Base-by-base conservation (phyloP, 2,329 filamentous ascomycete genomes). In the Stromatinia cepivora region DNA sequence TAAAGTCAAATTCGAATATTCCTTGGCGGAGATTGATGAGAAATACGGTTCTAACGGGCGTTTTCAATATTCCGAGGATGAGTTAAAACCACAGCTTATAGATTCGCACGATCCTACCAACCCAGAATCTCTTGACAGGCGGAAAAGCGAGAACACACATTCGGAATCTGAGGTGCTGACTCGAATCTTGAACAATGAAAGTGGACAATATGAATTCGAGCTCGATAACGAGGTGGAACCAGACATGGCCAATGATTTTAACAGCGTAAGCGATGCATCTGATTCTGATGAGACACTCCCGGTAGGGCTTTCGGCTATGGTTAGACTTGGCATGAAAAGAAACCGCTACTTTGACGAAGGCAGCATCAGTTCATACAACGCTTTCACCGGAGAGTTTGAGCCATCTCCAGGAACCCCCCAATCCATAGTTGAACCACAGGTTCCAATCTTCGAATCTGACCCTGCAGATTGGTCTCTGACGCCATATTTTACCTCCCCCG, bases 401-500 rank as follows among this genome's bases (percentile, higher is more conserved):
- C 72, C 73, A 50, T 71, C 75, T 20, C 69, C 69, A 11, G 70
- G 71, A 28, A 77, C 75, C 2, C 75, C 76, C 4, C 71, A 72
- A 42, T 76, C 77, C 28, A 69, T 75, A 45, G 72, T 69, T 54
- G 73, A 73, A 28, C 72, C 74, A 58, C 74, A 75, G 34, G 50
- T 77, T 45, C 74, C 73, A 50, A 68, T 77, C 8, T 72, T 78
- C n/a, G 77, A 78, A 56, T 69, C 73, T 56, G 77, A 79, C 66
- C 74, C 77, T 13, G 75, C 75, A 28, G 76, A 77, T 36, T 79
- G 78, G 78, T 76, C 87, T 0, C 79, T 89, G 22, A 79, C 82
- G 4, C 84, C 81, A 59, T 86, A 87, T 73, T 88, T 90, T 73
- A 83, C 84, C 1, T 86, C 88, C 34, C 84, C 86, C 7, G 86